Evolutionary conservation across 495 filamentous ascomycete species (phyloP), one percentile per base, ranked within the genome.

Genomic region (Neurospora sp.): DNA sequence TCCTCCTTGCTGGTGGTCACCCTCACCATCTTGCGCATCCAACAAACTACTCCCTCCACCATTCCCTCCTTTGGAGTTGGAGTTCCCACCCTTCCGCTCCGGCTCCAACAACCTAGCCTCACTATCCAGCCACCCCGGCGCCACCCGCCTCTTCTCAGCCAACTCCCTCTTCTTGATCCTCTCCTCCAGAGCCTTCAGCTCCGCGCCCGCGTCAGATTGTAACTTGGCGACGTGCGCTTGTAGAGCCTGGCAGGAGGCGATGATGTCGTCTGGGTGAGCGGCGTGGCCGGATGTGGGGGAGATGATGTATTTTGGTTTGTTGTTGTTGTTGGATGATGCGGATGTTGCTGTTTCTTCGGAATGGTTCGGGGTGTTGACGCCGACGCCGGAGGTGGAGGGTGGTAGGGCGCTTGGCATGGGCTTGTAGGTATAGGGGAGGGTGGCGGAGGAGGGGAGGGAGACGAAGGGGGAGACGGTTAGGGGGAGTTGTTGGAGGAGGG

Each of bases 381-480:
- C 77, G 35, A 86, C 76, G 78, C 89, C 87, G 8, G 90, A 90
- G 31, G 90, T 87, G 12, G 94, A 93, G 1, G 92, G 91, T 0
- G 96, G 96, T 0, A 99, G 87, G 2, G 93, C 91, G 7, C 92
- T 93, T 0, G 96, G 91, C 75, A 99, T 90, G 5, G 90, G 86
- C 79, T 93, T 94, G 88, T 98, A 99, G 62, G 92, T 97, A 84
- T 98, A 98, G 40, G 96, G 96, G 2, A 99, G 89, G 3, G 96
- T 97, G 69, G 94, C 91, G 37, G 96, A 91, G 10, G 92, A 90
- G 39, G 96, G 96, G 46, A 98, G 93, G 74, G 90, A 92, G 82
- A 98, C 90, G 86, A 97, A 97, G 35, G 96, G 96, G 39, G 95
- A 97, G 72, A 98, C 94, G 74, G 93, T 95, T 70, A 98, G 87